Conservation (phyloP, 1,284 basidiomycete species). For the Neonothopanus nambi region DNA sequence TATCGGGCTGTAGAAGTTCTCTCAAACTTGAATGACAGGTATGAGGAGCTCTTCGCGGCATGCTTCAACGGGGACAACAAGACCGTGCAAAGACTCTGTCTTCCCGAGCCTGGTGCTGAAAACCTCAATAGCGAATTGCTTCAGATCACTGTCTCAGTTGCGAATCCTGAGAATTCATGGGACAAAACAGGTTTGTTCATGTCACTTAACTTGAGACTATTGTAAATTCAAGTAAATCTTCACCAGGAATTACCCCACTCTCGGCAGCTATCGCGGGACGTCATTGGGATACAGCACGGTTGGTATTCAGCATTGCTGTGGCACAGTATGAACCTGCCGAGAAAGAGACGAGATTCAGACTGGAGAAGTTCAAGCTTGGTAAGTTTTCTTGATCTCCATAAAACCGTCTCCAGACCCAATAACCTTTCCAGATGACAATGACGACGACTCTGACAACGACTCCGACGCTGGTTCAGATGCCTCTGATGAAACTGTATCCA, state of each 20-base stretch:
- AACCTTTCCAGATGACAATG: constrained; percentile 24
- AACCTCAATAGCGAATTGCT: not conserved
- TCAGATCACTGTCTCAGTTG: constrained; percentile 37
- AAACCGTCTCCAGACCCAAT: too few species aligned
- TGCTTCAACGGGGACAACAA: constrained; percentile 13
- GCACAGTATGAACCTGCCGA: constrained; percentile 50
- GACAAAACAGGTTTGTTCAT: constrained; percentile 22
- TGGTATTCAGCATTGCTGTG: constrained; percentile 51
- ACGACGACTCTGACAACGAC: constrained; percentile 22
- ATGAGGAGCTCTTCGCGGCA: constrained; percentile 12
- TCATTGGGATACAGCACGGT: constrained; percentile 53
- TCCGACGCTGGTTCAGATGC: constrained; percentile 37
- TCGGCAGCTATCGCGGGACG: constrained; percentile 46
- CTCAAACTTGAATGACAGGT: constrained; percentile 4
- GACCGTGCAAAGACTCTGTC: constrained; percentile 11
- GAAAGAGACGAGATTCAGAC: constrained; percentile 34
- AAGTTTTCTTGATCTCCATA: constrained; percentile 5
- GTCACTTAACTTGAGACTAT: not conserved
- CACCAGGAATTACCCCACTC: constrained; percentile 45
- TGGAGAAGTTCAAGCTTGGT: constrained; percentile 37
- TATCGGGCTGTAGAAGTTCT: not conserved
- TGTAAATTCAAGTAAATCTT: not conserved
- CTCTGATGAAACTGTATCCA: constrained; percentile 37
- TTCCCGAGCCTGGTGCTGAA: not conserved
- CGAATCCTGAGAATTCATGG: constrained; percentile 19